Percentiles rank a stretch among this genome's conserved stretches.
These are phyloP conservation scores for Pseudoscleropodium purum DNA, from an alignment of 225 moss, liverwort and hornwort species.

Conservation along the genomic window DNA sequence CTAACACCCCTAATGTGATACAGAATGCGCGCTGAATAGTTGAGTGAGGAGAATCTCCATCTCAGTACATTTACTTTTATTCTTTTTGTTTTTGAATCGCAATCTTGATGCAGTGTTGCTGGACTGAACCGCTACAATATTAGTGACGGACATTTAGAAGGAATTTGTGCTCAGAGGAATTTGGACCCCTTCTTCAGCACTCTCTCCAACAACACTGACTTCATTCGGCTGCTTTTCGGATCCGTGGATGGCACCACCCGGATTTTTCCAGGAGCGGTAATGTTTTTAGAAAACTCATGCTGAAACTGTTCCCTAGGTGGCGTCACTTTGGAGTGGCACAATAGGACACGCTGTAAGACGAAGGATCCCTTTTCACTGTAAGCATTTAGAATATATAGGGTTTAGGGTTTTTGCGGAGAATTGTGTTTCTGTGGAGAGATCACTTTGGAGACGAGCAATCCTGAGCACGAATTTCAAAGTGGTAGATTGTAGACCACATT, in stretches of 20 bases:
- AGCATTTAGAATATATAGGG: neutral
- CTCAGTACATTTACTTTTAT: neutral
- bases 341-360: neutral
- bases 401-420: neutral
- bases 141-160: neutral
- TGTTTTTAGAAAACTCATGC: neutral
- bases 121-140: neutral
- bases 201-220: neutral
- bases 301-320: neutral
- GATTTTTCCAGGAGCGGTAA: conserved; percentile 4
- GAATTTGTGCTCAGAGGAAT: neutral
- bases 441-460: neutral
- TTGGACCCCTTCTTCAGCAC: neutral
- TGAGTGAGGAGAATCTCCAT: neutral
- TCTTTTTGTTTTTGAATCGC: neutral
- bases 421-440: neutral
- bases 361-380: neutral
- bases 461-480: neutral
- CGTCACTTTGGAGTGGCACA: neutral
- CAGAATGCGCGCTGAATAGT: neutral
- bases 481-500: neutral
- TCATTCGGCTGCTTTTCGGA: neutral
- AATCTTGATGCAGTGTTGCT: neutral
- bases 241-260: neutral
- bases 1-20: neutral